Conservation (phyloP, 1,284 basidiomycete genomes). For the Apiotrichum veenhuisii region DNA sequence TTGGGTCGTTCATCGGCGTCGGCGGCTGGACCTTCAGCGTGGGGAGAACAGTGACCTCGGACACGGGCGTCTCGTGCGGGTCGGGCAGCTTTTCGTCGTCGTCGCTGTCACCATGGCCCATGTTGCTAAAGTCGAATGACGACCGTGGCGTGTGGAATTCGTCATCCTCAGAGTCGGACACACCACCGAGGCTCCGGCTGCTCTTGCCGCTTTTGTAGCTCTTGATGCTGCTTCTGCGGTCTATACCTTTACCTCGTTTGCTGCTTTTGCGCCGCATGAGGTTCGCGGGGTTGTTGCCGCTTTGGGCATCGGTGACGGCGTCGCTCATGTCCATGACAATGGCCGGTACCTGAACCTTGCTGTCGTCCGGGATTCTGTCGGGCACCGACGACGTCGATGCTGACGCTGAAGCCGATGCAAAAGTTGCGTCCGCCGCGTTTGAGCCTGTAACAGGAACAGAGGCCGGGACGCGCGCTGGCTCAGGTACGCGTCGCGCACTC, state of each 20-base stretch:
- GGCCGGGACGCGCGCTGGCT: too few relatives aligned
- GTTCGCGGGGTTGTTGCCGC: too few relatives aligned
- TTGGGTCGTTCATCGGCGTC: slow-evolving; percentile 3
- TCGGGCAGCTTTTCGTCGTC: neutral
- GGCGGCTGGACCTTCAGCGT: slow-evolving; percentile 17
- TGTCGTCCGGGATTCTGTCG: neutral
- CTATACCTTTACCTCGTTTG: too few relatives aligned
- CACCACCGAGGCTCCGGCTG: neutral
- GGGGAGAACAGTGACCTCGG: slow-evolving; percentile 5
- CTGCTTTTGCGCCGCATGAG: too few relatives aligned
- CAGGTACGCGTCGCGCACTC: too few relatives aligned
- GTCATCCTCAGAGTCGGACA: slow-evolving; percentile 8
- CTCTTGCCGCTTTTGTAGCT: neutral
- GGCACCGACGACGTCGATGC: slow-evolving; percentile 15
- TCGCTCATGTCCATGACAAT: too few relatives aligned
- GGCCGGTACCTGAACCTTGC: too few relatives aligned
- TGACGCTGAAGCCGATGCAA: neutral
- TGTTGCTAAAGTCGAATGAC: slow-evolving; percentile 7
- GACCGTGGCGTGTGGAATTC: slow-evolving; percentile 13
- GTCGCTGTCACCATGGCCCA: neutral
- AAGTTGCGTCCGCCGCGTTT: too few relatives aligned
- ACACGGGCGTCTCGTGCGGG: slow-evolving; percentile 2
- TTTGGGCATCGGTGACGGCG: too few relatives aligned
- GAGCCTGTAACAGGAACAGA: too few relatives aligned
- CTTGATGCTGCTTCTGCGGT: neutral